phyloP scores from a whole-genome alignment of 305 asterid genomes.

The Fraxinus sp. region DNA sequence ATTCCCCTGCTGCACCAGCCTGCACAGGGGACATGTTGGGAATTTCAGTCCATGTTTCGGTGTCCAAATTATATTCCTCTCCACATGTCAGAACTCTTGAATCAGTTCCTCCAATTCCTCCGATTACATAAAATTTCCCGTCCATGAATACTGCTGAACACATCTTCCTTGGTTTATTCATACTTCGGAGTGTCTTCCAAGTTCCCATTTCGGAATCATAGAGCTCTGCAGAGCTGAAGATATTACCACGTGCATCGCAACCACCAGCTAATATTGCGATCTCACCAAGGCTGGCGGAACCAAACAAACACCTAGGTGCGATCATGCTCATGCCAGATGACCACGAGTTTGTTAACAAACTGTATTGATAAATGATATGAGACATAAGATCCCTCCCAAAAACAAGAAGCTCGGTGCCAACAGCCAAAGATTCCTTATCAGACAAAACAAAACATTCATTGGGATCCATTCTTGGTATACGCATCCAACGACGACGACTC shows the following conservation, averaged over 20 bases:
- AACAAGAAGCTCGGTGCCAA: constrained; percentile 77
- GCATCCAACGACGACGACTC: constrained; percentile 51
- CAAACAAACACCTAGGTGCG: constrained; percentile 62
- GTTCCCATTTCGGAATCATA: constrained; percentile 55
- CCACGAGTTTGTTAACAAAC: constrained; percentile 67
- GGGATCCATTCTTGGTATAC: constrained; percentile 52
- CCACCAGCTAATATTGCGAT: constrained; percentile 82
- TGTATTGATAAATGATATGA: constrained; percentile 58
- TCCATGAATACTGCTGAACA: constrained; percentile 86
- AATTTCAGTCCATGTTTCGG: constrained; percentile 61
- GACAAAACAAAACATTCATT: constrained; percentile 57
- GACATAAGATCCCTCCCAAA: constrained; percentile 61
- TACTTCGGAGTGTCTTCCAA: constrained; percentile 63
- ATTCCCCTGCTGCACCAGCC: constrained; percentile 34
- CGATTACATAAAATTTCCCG: constrained; percentile 63
- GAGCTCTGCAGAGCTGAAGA: constrained; percentile 59
- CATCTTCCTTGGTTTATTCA: constrained; percentile 63
- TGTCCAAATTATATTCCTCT: constrained; percentile 55
- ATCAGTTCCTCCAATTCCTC: constrained; percentile 53
- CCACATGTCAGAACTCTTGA: constrained; percentile 51
- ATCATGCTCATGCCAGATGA: constrained; percentile 51
- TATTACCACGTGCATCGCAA: constrained; percentile 46
- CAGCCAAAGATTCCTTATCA: constrained; percentile 78
- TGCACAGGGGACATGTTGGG: constrained; percentile 76
- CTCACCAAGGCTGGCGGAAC: constrained; percentile 72